Percentiles rank a stretch among this genome's conserved stretches.
These are phyloP conservation scores for Calonectria crousiana DNA, from an alignment of 2,329 filamentous ascomycete species.

Conservation along the genomic window DNA sequence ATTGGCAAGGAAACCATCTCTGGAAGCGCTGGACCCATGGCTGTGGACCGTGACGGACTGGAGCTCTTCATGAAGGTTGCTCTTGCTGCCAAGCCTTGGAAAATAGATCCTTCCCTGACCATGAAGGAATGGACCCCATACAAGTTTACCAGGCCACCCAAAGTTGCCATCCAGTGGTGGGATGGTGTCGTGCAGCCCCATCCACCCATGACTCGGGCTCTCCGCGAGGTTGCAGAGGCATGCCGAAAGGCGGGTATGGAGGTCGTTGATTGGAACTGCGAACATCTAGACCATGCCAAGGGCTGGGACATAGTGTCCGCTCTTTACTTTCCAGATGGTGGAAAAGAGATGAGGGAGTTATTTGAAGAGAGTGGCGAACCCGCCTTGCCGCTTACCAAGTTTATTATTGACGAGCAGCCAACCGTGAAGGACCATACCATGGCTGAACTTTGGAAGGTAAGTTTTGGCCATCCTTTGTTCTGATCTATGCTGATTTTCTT, in stretches of 20 bases:
- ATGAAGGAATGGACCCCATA: conserved; percentile 51
- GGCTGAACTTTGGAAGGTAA: conserved; percentile 54
- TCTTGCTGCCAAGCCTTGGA: conserved; percentile 49
- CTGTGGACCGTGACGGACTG: conserved; percentile 49
- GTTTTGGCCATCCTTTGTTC: neutral
- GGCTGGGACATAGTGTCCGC: conserved; percentile 58
- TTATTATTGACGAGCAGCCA: conserved; percentile 67
- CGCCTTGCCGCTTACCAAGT: conserved; percentile 67
- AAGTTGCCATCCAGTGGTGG: conserved; percentile 70
- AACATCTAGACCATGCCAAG: conserved; percentile 65
- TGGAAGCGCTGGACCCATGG: conserved; percentile 49
- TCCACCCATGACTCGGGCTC: conserved; percentile 68
- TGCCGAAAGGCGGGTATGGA: conserved; percentile 65
- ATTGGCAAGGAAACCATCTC: conserved; percentile 51
- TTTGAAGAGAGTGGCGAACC: conserved; percentile 69
- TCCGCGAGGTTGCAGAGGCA: conserved; percentile 65
- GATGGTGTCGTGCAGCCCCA: conserved; percentile 72
- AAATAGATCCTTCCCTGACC: conserved; percentile 47
- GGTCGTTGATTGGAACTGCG: conserved; percentile 64
- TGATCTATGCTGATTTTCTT: neutral
- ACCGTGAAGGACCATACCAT: conserved; percentile 56
- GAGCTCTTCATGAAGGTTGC: conserved; percentile 51
- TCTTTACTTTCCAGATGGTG: conserved; percentile 73
- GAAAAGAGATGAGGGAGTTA: conserved; percentile 60
- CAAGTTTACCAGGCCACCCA: conserved; percentile 58